Evolutionary conservation across 139 green algal species (phyloP).

Genomic region (Bryopsis sp.): DNA sequence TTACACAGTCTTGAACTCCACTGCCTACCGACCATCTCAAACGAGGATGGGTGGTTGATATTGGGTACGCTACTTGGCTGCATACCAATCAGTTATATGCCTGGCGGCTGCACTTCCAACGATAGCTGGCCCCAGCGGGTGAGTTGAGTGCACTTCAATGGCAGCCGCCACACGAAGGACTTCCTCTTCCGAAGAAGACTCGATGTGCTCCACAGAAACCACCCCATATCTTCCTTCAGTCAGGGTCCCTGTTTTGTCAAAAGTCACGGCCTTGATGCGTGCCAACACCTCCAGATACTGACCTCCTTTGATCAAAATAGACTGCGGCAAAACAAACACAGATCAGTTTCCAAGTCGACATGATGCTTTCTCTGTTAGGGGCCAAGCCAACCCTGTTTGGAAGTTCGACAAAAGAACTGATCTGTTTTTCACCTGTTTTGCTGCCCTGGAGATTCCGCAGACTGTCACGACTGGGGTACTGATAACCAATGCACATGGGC

Average conservation of each 20-base stretch:
- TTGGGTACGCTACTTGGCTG: too few relatives aligned
- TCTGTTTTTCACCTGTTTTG: constrained; percentile 17
- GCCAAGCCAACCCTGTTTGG: neutral
- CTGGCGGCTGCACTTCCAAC: constrained; percentile 19
- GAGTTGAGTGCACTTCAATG: constrained; percentile 28
- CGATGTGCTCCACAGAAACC: neutral
- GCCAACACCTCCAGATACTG: constrained; percentile 58
- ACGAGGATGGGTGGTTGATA: too few relatives aligned
- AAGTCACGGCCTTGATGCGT: constrained; percentile 32
- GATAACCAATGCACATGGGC: constrained; percentile 80
- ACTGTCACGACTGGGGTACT: constrained; percentile 62
- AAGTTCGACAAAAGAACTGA: neutral
- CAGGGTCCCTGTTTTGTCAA: constrained; percentile 82
- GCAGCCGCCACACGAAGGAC: constrained; percentile 23
- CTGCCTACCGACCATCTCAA: too few relatives aligned
- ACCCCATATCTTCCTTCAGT: constrained; percentile 52
- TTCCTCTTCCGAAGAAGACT: neutral
- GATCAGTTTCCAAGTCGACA: constrained; percentile 21
- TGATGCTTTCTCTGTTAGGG: neutral
- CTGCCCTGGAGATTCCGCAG: constrained; percentile 29
- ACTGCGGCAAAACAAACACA: constrained; percentile 33
- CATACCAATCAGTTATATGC: too few relatives aligned
- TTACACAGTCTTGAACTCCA: too few relatives aligned
- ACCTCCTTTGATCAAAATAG: constrained; percentile 71
- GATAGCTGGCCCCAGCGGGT: constrained; percentile 30